Base-by-base conservation (phyloP, 2,329 filamentous ascomycete genomes). In the Knoxdaviesia proteae region DNA sequence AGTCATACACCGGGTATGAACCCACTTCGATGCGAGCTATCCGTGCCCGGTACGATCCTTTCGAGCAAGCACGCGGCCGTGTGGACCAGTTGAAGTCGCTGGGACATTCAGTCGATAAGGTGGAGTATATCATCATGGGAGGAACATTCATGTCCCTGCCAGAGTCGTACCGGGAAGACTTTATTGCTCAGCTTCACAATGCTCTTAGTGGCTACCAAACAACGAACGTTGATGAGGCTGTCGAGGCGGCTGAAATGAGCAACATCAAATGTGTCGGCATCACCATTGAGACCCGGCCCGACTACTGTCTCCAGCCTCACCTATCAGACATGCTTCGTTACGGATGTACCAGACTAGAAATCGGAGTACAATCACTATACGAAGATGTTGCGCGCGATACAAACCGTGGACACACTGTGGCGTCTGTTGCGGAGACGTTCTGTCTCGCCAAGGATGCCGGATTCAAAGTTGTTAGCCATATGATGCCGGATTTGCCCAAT, bases 111-210 rank as follows among this genome's bases (percentile, higher is more conserved):
- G 90, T 98, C 40, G 90, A 98, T 63, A 98, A 98, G 60, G 90
- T 98, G 30, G 90, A 98, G 64, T 98, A 96, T 60, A 98, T 98
- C 56, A 94, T 98, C 57, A 98, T 98, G 90, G 90, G 90, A 46
- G 90, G 90, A 50, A 98, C 90, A 0, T 98, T 98, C 61, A 98
- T 98, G 92, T 96, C 88, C 3, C 63, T 98, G 31, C 71, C 88
- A 6, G 77, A 86, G 53, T 77, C 80, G 30, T 98, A 98, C 59
- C 71, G 90, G 32, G 84, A 98, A 47, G 77, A 83, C 44, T 98
- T 98, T 54, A 94, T 98, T 46, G 80, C 86, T 1, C 88, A 94
- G 55, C 69, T 98, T 41, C 90, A 98, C 63, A 98, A 98, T 56
- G 90, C 90, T 1, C 72, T 98, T 6, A 94, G 86, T 50, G 90